Conservation (phyloP, 805 yeast species). For the Monosporozyma yasuniensis region DNA sequence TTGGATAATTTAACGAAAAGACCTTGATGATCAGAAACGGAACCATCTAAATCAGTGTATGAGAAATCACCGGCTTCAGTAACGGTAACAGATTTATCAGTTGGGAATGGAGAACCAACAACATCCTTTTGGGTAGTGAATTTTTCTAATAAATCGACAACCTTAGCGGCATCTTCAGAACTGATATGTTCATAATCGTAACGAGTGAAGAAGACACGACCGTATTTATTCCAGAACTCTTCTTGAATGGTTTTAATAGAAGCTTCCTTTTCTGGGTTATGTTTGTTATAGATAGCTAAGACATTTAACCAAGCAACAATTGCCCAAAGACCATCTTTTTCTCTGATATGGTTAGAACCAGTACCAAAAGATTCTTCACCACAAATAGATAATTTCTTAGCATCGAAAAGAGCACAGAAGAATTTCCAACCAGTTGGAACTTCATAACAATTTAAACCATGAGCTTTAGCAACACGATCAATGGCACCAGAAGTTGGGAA, state of each 20-base stretch:
- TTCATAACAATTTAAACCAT: conserved; percentile 73
- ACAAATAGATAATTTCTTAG: conserved; percentile 86
- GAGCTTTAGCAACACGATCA: conserved; percentile 77
- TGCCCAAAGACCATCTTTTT: conserved; percentile 98
- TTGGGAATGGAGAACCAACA: conserved; percentile 44
- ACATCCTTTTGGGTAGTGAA: conserved; percentile 34
- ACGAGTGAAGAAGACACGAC: conserved; percentile 94
- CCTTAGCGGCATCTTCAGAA: conserved; percentile 61
- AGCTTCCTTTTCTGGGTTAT: conserved; percentile 48
- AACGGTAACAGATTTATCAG: conserved; percentile 43
- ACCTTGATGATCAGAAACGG: conserved; percentile 83
- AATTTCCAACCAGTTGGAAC: conserved; percentile 99
- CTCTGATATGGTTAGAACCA: conserved; percentile 94
- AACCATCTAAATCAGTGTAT: conserved; percentile 91
- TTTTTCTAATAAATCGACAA: conserved; percentile 46
- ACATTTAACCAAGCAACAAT: conserved; percentile 95
- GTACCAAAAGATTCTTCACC: conserved; percentile 99
- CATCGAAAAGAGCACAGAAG: conserved; percentile 91
- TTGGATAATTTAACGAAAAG: conserved; percentile 69
- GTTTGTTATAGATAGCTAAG: conserved; percentile 68
- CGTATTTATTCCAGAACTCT: conserved; percentile 84
- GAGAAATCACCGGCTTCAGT: conserved; percentile 78
- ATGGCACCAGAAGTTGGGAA: conserved; percentile 97
- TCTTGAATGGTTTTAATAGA: conserved; percentile 73
- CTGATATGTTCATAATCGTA: conserved; percentile 85